phyloP scores from a whole-genome alignment of 2,329 filamentous ascomycete genomes.

The Leptographium flavum region DNA sequence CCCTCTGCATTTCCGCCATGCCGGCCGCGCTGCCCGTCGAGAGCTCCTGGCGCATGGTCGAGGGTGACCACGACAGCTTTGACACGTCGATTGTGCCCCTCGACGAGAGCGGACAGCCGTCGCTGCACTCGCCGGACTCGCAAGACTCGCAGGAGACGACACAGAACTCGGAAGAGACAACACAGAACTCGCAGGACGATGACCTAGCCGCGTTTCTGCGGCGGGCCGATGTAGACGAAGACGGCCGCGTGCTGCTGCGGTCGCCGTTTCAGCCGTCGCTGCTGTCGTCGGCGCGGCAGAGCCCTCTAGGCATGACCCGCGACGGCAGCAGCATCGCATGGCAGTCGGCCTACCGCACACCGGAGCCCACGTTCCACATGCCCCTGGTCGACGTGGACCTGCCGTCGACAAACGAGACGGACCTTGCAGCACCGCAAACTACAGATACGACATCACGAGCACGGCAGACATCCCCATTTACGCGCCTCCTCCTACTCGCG shows the following conservation, averaged over 20 bases:
- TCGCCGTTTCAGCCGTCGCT: constrained; percentile 42
- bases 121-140: constrained; percentile 28
- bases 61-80: constrained; percentile 46
- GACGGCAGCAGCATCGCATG: constrained; percentile 1
- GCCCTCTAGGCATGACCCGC: constrained; percentile 9
- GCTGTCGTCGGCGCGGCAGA: constrained; percentile 20
- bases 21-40: constrained; percentile 26
- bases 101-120: constrained; percentile 26
- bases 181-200: constrained; percentile 33
- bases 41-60: constrained; percentile 46
- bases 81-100: constrained; percentile 38
- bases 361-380: constrained; percentile 40
- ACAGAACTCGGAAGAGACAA: background rate
- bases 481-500: background rate
- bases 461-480: background rate
- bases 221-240: constrained; percentile 39
- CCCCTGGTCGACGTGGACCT: constrained; percentile 29
- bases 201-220: constrained; percentile 39
- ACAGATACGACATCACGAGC: background rate
- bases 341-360: constrained; percentile 20
- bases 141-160: background rate
- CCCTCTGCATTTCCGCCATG: constrained; percentile 2
- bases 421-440: background rate
- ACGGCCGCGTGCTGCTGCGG: constrained; percentile 31
- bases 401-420: no score